phyloP scores from a whole-genome alignment of 495 filamentous ascomycete genomes.

The Ascodesmis nigricans region DNA sequence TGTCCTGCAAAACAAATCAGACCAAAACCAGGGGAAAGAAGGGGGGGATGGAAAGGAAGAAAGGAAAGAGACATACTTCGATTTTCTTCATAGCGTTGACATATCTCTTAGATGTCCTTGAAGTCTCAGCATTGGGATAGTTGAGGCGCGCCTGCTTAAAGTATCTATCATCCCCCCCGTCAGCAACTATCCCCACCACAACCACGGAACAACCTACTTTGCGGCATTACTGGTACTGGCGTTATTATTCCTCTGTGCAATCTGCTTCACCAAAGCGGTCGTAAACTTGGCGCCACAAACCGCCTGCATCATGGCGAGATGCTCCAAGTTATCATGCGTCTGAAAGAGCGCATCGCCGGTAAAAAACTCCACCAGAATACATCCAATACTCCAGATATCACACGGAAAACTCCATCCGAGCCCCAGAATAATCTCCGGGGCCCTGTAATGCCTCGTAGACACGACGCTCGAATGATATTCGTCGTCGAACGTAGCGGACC shows the following conservation, averaged over 20 bases:
- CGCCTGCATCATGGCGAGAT: constrained; percentile 98
- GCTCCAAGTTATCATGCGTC: constrained; percentile 93
- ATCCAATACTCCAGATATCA: constrained; percentile 98
- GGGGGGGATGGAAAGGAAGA: constrained; percentile 1
- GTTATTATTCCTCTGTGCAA: constrained; percentile 29
- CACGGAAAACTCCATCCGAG: constrained; percentile 95
- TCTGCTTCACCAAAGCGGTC: constrained; percentile 46
- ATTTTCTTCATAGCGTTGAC: constrained; percentile 87
- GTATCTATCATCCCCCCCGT: constrained; percentile 32
- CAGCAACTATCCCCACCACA: background rate
- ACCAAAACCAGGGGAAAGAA: background rate
- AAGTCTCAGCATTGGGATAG: constrained; percentile 73
- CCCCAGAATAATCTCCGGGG: constrained; percentile 91
- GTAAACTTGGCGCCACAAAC: constrained; percentile 62
- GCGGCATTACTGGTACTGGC: constrained; percentile 41
- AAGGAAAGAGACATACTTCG: constrained; percentile 35
- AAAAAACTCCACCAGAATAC: constrained; percentile 96
- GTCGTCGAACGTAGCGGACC: constrained; percentile 92
- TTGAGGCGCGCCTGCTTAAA: constrained; percentile 68
- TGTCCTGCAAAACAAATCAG: constrained; percentile 38
- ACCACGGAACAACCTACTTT: constrained; percentile 37
- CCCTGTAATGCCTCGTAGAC: constrained; percentile 85
- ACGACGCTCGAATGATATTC: constrained; percentile 97
- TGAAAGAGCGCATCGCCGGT: constrained; percentile 95
- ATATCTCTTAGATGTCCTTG: constrained; percentile 71